Base-by-base conservation (phyloP, 768 basidiomycete species). In the Mrakia hoshinonis region DNA sequence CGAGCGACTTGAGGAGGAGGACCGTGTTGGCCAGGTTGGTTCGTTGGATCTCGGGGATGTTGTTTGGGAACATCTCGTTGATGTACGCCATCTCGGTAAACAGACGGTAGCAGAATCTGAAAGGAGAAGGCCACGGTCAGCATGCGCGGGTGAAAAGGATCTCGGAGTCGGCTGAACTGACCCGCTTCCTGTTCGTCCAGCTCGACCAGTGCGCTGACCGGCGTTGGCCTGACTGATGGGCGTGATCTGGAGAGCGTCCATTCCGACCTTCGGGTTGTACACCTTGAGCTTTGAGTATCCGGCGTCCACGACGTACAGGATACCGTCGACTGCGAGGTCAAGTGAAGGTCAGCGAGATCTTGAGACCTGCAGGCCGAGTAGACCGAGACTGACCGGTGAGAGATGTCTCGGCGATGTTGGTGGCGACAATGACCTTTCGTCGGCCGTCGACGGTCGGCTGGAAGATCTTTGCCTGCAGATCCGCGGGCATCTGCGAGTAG, bases 401-500 rank as follows among this genome's bases (percentile, higher is more conserved):
- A 0, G 96, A 98, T 0, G 96, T 99, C 81, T 99, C 96, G 1
- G 96, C 95, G 70, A 98, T 99, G 80, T 99, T 99, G 4, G 95
- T 99, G 0, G 96, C 96, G 1, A 98, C 94, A 74, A 99, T 93
- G 68, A 95, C 92, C 81, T 99, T 99, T 67, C 96, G 83, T 58
- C 96, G 84, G 3, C 96, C 96, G 79, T 99, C 96, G 29, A 85
- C 82, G 0, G 96, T 98, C 10, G 95, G 87, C 70, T 93, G 89
- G 76, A 98, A 98, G 73, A 99, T 99, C 79, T 92, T 95, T 29
- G 96, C 95, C 78, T 99, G 96, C 47, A 99, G 81, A 81, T 98
- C 96, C 7, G 96, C 96, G 12, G 96, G 96, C 96, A 98, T 98
- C 78, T 97, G 95, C 3, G 96, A 98, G 80, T 99, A 98, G 74